Percentiles rank a stretch among this genome's conserved stretches.
Evolutionary conservation across 352 stramenopile species (phyloP).

Genomic region (Pythium scleroteichum): DNA sequence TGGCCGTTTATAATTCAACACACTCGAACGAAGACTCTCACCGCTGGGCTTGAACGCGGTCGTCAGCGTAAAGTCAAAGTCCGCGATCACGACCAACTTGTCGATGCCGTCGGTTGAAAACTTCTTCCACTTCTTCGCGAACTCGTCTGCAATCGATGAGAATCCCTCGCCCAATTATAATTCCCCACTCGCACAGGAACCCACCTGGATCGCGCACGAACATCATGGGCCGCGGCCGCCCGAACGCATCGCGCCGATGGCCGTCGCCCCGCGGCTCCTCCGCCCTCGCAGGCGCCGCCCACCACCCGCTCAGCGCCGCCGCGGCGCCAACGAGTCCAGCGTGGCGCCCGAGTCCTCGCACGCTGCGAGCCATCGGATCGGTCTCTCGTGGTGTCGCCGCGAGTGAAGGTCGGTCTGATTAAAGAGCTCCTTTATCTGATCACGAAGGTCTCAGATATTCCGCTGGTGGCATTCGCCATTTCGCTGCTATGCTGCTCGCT

Average conservation of each 20-base stretch:
- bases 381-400: not conserved
- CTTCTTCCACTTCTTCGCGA: conserved; percentile 77
- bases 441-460: not conserved
- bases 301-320: not conserved
- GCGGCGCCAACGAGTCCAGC: conserved; percentile 2
- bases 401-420: conserved; percentile 10
- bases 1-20: not conserved
- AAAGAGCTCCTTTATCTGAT: not conserved
- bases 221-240: conserved; percentile 16
- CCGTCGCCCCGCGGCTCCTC: not conserved
- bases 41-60: conserved; percentile 49
- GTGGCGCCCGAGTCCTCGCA: conserved; percentile 4
- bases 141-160: conserved; percentile 50
- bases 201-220: conserved; percentile 16
- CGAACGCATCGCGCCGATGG: conserved; percentile 11
- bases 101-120: conserved; percentile 64
- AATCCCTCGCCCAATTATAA: not conserved
- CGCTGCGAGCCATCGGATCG: not conserved
- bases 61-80: conserved; percentile 85
- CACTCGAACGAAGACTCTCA: not conserved
- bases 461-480: conserved; percentile 1
- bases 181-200: too few relatives aligned
- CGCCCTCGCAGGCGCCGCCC: not conserved
- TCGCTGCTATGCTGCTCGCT: conserved; percentile 15
- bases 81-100: conserved; percentile 76